Conservation (phyloP, 768 basidiomycete species). For the Pulveroboletus sp. region DNA sequence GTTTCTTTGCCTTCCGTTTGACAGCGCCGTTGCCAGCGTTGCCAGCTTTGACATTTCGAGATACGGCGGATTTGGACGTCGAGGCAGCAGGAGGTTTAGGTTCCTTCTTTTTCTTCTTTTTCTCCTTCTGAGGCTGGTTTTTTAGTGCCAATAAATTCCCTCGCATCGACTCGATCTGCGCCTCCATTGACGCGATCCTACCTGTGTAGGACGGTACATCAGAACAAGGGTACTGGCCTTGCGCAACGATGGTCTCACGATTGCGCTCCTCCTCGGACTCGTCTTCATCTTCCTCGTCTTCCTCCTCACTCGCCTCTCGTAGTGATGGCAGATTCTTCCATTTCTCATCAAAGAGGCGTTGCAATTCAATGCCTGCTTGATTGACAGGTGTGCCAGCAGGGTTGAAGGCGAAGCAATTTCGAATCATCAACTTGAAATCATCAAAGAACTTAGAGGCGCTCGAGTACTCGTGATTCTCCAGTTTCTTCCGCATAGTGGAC, state of each 20-base stretch:
- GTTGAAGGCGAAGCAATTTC: slow-evolving; percentile 92
- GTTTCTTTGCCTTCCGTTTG: slow-evolving; percentile 66
- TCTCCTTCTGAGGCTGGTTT: slow-evolving; percentile 53
- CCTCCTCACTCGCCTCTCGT: slow-evolving; percentile 52
- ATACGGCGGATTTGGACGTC: slow-evolving; percentile 54
- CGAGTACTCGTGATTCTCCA: slow-evolving; percentile 74
- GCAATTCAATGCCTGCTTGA: slow-evolving; percentile 80
- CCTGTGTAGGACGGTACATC: slow-evolving; percentile 40
- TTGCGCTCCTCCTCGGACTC: slow-evolving; percentile 66
- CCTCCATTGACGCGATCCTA: slow-evolving; percentile 74
- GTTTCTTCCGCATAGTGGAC: slow-evolving; percentile 80
- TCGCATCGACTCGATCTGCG: slow-evolving; percentile 76
- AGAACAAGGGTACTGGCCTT: slow-evolving; percentile 4
- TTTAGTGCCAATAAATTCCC: slow-evolving; percentile 66
- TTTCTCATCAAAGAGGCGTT: slow-evolving; percentile 88
- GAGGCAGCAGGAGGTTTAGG: slow-evolving; percentile 55
- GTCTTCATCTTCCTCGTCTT: slow-evolving; percentile 62
- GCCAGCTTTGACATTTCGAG: slow-evolving; percentile 46
- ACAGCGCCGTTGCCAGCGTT: slow-evolving; percentile 40
- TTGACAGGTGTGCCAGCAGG: slow-evolving; percentile 86
- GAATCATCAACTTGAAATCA: slow-evolving; percentile 93
- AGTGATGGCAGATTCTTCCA: slow-evolving; percentile 77
- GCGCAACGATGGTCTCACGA: slow-evolving; percentile 42
- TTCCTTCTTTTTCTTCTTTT: slow-evolving; percentile 73
- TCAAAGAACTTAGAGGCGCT: slow-evolving; percentile 80